Evolutionary conservation across 768 basidiomycete genomes (phyloP).

Genomic region (Suillus alpinus): DNA sequence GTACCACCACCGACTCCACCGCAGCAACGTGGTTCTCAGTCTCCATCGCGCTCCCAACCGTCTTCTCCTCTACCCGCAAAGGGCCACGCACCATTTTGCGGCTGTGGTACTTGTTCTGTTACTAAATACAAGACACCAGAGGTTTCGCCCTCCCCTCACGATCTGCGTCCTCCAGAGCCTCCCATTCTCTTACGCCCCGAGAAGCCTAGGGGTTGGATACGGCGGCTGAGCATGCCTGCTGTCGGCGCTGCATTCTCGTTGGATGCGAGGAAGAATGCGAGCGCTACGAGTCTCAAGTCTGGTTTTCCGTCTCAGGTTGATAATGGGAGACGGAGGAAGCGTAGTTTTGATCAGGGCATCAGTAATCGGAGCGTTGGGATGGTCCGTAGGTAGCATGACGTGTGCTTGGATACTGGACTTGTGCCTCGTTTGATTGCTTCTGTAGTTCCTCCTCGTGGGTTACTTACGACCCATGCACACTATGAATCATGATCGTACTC

Average conservation of each 20-base stretch:
- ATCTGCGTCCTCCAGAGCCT: constrained; percentile 41
- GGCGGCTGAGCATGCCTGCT: constrained; percentile 73
- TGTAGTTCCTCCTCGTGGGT: background rate
- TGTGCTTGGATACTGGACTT: background rate
- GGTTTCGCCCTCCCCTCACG: constrained; percentile 25
- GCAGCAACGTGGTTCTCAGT: constrained; percentile 24
- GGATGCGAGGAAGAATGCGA: constrained; percentile 54
- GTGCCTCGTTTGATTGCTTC: background rate
- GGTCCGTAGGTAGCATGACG: constrained; percentile 37
- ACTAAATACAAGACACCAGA: constrained; percentile 47
- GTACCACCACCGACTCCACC: constrained; percentile 11
- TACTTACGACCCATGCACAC: background rate
- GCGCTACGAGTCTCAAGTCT: constrained; percentile 37
- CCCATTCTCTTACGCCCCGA: constrained; percentile 48
- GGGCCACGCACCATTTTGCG: constrained; percentile 62
- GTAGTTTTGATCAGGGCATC: constrained; percentile 33
- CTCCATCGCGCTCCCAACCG: constrained; percentile 26
- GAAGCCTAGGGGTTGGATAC: constrained; percentile 71
- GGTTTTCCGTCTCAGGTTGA: constrained; percentile 38
- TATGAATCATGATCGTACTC: background rate
- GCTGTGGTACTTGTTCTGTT: constrained; percentile 62
- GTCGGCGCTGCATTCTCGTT: constrained; percentile 58
- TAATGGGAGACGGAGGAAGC: constrained; percentile 44
- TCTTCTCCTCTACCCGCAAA: constrained; percentile 24
- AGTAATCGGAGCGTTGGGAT: constrained; percentile 54